Percentiles rank a stretch among this genome's conserved stretches.
phyloP scores from a whole-genome alignment of 441 rosid genomes.

The Pelargonium citronellum region DNA sequence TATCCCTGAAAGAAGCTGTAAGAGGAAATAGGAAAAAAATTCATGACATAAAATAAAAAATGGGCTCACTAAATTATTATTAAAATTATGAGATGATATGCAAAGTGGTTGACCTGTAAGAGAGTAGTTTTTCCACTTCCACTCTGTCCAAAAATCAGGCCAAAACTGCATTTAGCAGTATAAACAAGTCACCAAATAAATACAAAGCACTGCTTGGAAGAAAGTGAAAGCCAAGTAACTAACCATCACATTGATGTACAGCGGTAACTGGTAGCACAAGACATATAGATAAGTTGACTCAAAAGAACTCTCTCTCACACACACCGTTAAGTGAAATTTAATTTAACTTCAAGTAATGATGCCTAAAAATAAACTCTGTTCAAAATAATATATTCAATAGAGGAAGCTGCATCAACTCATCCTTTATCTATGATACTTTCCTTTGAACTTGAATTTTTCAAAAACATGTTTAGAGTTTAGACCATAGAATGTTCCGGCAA shows the following conservation, averaged over 20 bases:
- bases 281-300: neutral
- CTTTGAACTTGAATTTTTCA: too few species aligned
- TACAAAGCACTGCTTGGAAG: neutral
- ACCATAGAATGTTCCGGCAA: too few species aligned
- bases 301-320: too few species aligned
- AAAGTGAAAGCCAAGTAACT: neutral
- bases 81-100: neutral
- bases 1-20: constrained; percentile 83
- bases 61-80: neutral
- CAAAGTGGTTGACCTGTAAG: constrained; percentile 46
- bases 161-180: constrained; percentile 52
- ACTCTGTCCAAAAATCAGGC: constrained; percentile 89
- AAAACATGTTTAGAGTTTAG: too few species aligned
- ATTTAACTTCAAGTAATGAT: too few species aligned
- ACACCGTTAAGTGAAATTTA: too few species aligned
- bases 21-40: constrained; percentile 18
- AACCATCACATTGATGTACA: constrained; percentile 6
- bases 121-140: constrained; percentile 97
- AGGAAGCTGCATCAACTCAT: too few species aligned
- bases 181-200: constrained; percentile 18
- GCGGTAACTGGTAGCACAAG: neutral
- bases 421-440: too few species aligned
- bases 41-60: constrained; percentile 8
- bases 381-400: too few species aligned
- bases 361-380: too few species aligned